Evolutionary conservation across 2,329 filamentous ascomycete species (phyloP).

Genomic region (Hypoxylon sp.): DNA sequence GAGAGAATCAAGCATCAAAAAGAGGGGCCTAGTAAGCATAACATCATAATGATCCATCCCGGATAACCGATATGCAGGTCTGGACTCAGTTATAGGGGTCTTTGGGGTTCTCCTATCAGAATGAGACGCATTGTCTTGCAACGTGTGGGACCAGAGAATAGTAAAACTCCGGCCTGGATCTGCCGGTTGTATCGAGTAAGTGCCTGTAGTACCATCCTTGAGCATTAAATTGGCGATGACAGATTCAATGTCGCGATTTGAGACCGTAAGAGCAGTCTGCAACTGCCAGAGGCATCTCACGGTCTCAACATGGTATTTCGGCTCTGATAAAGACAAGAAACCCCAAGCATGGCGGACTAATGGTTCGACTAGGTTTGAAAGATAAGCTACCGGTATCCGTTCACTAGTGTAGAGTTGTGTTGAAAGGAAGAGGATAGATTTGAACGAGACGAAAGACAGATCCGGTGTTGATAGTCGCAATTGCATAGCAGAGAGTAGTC

Average conservation of each 20-base stretch:
- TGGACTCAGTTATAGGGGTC: slow-evolving; percentile 55
- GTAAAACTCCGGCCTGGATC: slow-evolving; percentile 79
- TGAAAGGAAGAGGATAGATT: slow-evolving; percentile 70
- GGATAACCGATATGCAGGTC: slow-evolving; percentile 60
- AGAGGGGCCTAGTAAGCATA: slow-evolving; percentile 84
- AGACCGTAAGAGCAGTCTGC: slow-evolving; percentile 77
- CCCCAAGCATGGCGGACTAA: slow-evolving; percentile 83
- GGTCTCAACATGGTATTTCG: slow-evolving; percentile 95
- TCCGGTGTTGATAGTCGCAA: slow-evolving; percentile 59
- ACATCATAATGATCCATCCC: slow-evolving; percentile 76
- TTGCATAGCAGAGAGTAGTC: slow-evolving; percentile 67
- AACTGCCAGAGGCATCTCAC: slow-evolving; percentile 89
- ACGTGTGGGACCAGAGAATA: slow-evolving; percentile 85
- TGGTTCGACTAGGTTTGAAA: slow-evolving; percentile 75
- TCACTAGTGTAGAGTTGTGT: slow-evolving; percentile 69
- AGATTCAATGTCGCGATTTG: slow-evolving; percentile 83
- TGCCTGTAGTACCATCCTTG: slow-evolving; percentile 63
- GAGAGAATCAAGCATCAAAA: slow-evolving; percentile 85
- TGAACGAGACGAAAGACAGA: slow-evolving; percentile 69
- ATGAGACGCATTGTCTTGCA: slow-evolving; percentile 70
- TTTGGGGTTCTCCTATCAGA: slow-evolving; percentile 60
- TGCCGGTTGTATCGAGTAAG: slow-evolving; percentile 64
- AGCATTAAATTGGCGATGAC: slow-evolving; percentile 80
- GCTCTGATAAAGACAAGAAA: slow-evolving; percentile 83
- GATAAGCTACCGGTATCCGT: slow-evolving; percentile 66